Percentiles rank a stretch among this genome's conserved stretches.
Evolutionary conservation across 352 stramenopile genomes (phyloP).

Genomic region (Pythium monospermum): DNA sequence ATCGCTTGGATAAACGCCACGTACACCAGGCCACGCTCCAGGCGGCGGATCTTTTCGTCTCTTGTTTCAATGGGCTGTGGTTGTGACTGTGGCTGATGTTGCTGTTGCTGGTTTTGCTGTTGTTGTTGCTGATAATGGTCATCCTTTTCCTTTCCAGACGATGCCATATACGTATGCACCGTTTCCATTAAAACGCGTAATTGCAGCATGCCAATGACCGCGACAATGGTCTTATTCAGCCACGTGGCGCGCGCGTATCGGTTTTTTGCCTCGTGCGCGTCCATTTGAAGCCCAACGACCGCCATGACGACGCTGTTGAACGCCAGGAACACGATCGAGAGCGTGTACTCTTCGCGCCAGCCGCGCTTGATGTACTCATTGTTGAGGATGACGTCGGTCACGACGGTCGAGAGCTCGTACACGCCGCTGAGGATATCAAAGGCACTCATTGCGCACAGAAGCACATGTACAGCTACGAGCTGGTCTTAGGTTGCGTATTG

Average conservation of each 20-base stretch:
- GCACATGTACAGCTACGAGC: too few relatives aligned
- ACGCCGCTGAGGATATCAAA: constrained; percentile 37
- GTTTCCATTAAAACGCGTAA: constrained; percentile 63
- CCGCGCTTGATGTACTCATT: constrained; percentile 64
- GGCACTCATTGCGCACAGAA: too few relatives aligned
- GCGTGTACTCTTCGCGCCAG: constrained; percentile 66
- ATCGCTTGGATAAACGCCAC: constrained; percentile 62
- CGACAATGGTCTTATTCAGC: constrained; percentile 36
- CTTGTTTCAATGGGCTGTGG: constrained; percentile 3
- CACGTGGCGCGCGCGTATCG: constrained; percentile 26
- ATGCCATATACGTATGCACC: constrained; percentile 26
- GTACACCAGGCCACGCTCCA: constrained; percentile 36
- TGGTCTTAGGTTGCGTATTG: too few relatives aligned
- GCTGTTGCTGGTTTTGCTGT: too few relatives aligned
- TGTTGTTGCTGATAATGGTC: too few relatives aligned
- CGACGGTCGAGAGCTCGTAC: constrained; percentile 64
- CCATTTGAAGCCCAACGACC: constrained; percentile 49
- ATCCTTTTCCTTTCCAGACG: constrained; percentile 2
- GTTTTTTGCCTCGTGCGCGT: constrained; percentile 21
- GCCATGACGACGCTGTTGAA: constrained; percentile 58
- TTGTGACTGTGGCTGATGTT: neutral
- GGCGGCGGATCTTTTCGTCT: constrained; percentile 7
- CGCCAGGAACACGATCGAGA: constrained; percentile 64
- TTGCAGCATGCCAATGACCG: constrained; percentile 46
- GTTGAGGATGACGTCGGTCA: constrained; percentile 72